Conservation (phyloP, 164 flowering plant genomes). For the Nymphaea thermarum region DNA sequence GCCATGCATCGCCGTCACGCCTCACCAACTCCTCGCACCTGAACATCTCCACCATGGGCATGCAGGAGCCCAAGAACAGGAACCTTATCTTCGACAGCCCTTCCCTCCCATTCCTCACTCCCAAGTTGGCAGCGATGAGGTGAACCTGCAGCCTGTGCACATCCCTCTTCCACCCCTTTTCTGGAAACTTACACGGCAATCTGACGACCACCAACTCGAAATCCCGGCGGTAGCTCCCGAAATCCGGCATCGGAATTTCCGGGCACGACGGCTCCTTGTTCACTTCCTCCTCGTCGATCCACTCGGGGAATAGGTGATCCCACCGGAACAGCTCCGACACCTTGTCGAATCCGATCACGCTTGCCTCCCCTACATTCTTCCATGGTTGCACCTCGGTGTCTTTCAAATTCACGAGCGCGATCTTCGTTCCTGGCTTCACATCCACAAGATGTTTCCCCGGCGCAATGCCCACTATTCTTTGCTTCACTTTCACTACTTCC, state of each 20-base stretch:
- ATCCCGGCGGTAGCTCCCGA: slow-evolving; percentile 9
- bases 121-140: slow-evolving; percentile 49
- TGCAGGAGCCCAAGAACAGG: slow-evolving; percentile 36
- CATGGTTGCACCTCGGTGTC: slow-evolving; percentile 47
- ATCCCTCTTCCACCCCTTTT: slow-evolving; percentile 62
- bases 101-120: slow-evolving; percentile 49
- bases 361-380: slow-evolving; percentile 21
- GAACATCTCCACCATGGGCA: slow-evolving; percentile 88
- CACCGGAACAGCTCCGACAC: slow-evolving; percentile 54
- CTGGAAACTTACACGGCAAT: slow-evolving; percentile 55
- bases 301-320: slow-evolving; percentile 78
- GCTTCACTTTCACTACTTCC: neutral
- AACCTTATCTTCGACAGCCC: slow-evolving; percentile 42
- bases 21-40: slow-evolving; percentile 60
- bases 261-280: slow-evolving; percentile 58
- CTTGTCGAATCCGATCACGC: slow-evolving; percentile 21
- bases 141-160: slow-evolving; percentile 71
- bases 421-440: slow-evolving; percentile 12
- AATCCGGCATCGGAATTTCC: slow-evolving; percentile 76
- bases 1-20: slow-evolving; percentile 81
- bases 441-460: neutral
- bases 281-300: slow-evolving; percentile 97
- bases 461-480: slow-evolving; percentile 12
- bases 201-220: slow-evolving; percentile 63
- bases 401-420: slow-evolving; percentile 76